These are phyloP conservation scores for Fabrea salina DNA, from an alignment of 169 alveolate genomes.

Conservation along the genomic window DNA sequence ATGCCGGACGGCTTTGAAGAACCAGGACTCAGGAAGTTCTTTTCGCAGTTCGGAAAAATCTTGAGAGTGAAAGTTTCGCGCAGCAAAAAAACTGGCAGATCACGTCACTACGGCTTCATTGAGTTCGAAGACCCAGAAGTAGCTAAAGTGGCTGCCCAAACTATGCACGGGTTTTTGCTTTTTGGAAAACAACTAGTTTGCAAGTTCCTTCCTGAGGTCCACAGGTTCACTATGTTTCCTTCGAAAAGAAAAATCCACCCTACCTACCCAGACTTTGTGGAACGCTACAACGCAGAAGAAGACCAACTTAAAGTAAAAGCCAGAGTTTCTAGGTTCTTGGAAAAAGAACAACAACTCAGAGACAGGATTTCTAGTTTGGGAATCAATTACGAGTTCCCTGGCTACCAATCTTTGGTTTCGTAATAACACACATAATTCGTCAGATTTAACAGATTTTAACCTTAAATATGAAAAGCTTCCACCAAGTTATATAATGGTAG, in stretches of 20 bases:
- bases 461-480: too few relatives aligned
- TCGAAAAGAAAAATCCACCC: background rate
- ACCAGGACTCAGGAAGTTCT: slow-evolving; percentile 72
- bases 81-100: slow-evolving; percentile 78
- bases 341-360: slow-evolving; percentile 60
- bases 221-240: slow-evolving; percentile 7
- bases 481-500: too few relatives aligned
- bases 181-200: slow-evolving; percentile 26
- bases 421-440: background rate
- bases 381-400: slow-evolving; percentile 56
- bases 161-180: slow-evolving; percentile 68
- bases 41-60: slow-evolving; percentile 82
- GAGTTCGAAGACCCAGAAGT: slow-evolving; percentile 80
- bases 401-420: slow-evolving; percentile 44
- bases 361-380: slow-evolving; percentile 61
- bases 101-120: slow-evolving; percentile 83
- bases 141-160: slow-evolving; percentile 84
- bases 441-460: too few relatives aligned
- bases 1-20: slow-evolving; percentile 86
- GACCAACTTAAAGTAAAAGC: slow-evolving; percentile 39
- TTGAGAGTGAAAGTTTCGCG: slow-evolving; percentile 60
- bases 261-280: background rate
- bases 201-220: background rate
- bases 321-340: slow-evolving; percentile 49
- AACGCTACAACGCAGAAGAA: slow-evolving; percentile 7